These are phyloP conservation scores for Vigna angularis DNA, from an alignment of 306 rosid genomes.

Conservation along the genomic window DNA sequence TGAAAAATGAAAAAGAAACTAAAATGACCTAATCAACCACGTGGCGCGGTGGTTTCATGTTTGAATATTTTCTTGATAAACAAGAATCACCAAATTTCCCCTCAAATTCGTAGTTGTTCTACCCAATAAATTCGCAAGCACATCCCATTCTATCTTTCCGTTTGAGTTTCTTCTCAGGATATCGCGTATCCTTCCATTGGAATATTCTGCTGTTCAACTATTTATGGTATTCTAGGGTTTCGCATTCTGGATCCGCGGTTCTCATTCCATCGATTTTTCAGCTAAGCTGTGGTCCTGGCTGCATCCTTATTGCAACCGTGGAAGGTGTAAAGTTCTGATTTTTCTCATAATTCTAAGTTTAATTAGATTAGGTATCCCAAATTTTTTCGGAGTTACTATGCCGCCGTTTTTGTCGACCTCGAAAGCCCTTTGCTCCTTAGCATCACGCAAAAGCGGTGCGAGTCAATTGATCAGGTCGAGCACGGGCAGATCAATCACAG, in stretches of 20 bases:
- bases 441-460: slow-evolving; percentile 52
- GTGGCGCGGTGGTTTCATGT: slow-evolving; percentile 23
- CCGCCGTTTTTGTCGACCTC: slow-evolving; percentile 71
- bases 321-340: slow-evolving; percentile 6
- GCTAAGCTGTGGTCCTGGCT: background rate
- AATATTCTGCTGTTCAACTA: background rate
- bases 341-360: background rate
- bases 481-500: slow-evolving; percentile 48
- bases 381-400: slow-evolving; percentile 50
- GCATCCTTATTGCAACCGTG: background rate
- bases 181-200: slow-evolving; percentile 1
- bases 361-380: slow-evolving; percentile 44
- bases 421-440: slow-evolving; percentile 60
- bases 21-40: slow-evolving; percentile 28
- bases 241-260: slow-evolving; percentile 5
- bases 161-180: background rate
- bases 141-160: background rate
- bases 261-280: background rate
- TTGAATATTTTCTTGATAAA: background rate
- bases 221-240: slow-evolving; percentile 39
- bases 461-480: slow-evolving; percentile 52
- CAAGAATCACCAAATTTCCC: background rate
- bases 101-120: background rate
- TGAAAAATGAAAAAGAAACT: background rate
- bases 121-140: background rate